Base-by-base conservation (phyloP, 2,329 filamentous ascomycete genomes). In the Venturia aucupariae region DNA sequence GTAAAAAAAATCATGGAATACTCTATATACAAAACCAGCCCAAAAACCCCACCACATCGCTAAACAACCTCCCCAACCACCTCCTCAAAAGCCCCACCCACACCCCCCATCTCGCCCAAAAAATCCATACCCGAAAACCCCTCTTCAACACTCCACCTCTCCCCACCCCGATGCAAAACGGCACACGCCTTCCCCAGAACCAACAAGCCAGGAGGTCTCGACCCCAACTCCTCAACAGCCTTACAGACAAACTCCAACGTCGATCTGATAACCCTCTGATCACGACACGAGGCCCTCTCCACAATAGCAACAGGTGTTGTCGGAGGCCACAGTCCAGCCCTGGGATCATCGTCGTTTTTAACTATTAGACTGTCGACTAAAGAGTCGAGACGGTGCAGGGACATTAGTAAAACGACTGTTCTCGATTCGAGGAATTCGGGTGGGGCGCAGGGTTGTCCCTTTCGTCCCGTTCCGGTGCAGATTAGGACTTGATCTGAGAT, bases 341-440 rank as follows among this genome's bases (percentile, higher is more conserved):
- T 63, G 0, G 62, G 27, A 27, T 60, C 35, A 27, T 60, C 35
- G 13, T 61, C 63, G 55, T 51, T 44, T 62, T 44, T 51, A 63
- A 69, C 69, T 13, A 61, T 22, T 3, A 99, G 78, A 71, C 90
- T 89, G 7, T 81, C 80, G 0, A 97, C 83, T 1, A 99, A 79
- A 0, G 86, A 88, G 3, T 77, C 79, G 19, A 99, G 86, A 62
- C 94, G 84, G 76, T 99, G 94, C 67, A 99, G 78, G 4, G 91
- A 91, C 94, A 99, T 99, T 60, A 99, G 78, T 68, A 97, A 96
- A 4, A 99, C 90, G 0, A 94, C 90, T 0, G 94, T 97, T 65
- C 92, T 84, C 10, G 84, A 88, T 2, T 82, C 74, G 0, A 92
- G 84, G 73, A 86, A 96, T 67, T 87, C 86, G 0, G 94, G 94